phyloP scores from a whole-genome alignment of 2,329 filamentous ascomycete species.

The Curvularia hawaiiensis region DNA sequence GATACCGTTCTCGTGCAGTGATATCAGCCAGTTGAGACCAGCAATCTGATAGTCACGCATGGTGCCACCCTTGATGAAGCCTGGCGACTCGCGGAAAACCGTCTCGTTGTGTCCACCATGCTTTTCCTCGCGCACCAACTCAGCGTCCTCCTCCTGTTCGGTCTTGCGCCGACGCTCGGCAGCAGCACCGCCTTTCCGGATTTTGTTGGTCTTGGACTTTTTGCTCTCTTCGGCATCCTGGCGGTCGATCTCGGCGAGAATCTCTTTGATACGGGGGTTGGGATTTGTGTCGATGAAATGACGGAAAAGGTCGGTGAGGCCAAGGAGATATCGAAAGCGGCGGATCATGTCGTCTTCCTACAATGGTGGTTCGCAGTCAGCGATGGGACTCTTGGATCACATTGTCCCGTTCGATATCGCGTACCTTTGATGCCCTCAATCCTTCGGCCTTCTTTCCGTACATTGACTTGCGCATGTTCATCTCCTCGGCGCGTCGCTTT shows the following conservation, averaged over 20 bases:
- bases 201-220: slow-evolving; percentile 72
- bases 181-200: slow-evolving; percentile 82
- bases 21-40: slow-evolving; percentile 97
- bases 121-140: slow-evolving; percentile 84
- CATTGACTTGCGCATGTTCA: slow-evolving; percentile 87
- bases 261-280: slow-evolving; percentile 90
- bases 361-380: slow-evolving; percentile 16
- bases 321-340: slow-evolving; percentile 91
- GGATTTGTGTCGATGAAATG: slow-evolving; percentile 99
- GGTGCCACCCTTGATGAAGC: slow-evolving; percentile 79
- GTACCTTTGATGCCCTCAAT: slow-evolving; percentile 88
- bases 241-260: slow-evolving; percentile 92
- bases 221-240: slow-evolving; percentile 78
- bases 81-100: slow-evolving; percentile 88
- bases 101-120: slow-evolving; percentile 79
- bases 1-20: slow-evolving; percentile 97
- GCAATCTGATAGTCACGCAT: slow-evolving; percentile 98
- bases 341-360: slow-evolving; percentile 95
- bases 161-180: slow-evolving; percentile 83
- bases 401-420: slow-evolving; percentile 19
- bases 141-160: slow-evolving; percentile 96
- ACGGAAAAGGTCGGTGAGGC: slow-evolving; percentile 93
- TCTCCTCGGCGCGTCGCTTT: slow-evolving; percentile 83
- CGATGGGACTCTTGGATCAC: not conserved
- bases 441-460: slow-evolving; percentile 94